phyloP scores from a whole-genome alignment of 768 basidiomycete genomes.

The Rhodotorula sphaerocarpa region DNA sequence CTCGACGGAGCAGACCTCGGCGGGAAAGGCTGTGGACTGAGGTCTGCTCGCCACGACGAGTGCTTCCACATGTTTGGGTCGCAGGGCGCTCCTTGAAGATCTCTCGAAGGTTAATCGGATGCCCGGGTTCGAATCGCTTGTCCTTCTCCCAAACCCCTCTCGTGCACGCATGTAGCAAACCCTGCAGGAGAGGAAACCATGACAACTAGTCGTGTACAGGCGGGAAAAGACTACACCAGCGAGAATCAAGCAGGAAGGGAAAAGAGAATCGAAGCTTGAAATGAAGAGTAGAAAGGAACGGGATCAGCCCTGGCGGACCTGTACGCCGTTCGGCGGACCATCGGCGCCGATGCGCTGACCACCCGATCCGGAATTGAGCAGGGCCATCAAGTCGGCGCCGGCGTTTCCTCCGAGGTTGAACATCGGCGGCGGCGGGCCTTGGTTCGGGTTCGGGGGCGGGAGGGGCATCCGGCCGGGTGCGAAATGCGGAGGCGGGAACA shows the following conservation, averaged over 20 bases:
- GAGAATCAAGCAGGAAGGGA: background rate
- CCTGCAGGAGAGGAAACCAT: no score
- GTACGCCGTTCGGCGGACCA: constrained; percentile 2
- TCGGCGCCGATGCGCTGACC: constrained; percentile 13
- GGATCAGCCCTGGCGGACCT: background rate
- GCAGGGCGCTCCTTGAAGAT: no score
- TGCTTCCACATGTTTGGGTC: no score
- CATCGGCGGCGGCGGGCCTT: background rate
- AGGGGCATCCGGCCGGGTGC: background rate
- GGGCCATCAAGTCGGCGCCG: constrained; percentile 31
- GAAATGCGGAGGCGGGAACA: background rate
- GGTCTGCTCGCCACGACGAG: no score
- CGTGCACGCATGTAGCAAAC: no score
- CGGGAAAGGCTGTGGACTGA: no score
- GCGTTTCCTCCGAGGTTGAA: constrained; percentile 7
- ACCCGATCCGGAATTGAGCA: constrained; percentile 26
- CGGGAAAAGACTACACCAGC: background rate
- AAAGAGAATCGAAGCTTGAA: background rate
- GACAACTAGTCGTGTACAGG: no score
- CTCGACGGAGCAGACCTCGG: no score
- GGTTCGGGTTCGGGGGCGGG: background rate
- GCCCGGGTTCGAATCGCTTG: no score
- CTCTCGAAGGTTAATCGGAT: no score
- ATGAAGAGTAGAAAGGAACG: no score
- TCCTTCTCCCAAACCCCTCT: no score